Evolutionary conservation across 345 rosid species (phyloP).

Genomic region (Hypericum perforatum): DNA sequence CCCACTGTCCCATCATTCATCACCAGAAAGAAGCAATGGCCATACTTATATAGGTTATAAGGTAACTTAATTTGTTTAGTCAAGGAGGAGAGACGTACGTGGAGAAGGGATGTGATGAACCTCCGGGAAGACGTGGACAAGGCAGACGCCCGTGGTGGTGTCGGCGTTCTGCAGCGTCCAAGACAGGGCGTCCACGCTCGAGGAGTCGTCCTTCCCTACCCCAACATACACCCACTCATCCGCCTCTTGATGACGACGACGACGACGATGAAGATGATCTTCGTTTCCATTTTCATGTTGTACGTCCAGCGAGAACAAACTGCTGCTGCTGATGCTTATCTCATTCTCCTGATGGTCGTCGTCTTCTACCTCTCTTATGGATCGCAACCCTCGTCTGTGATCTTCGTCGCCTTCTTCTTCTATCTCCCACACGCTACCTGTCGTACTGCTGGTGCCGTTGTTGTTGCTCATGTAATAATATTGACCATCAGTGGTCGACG

Average conservation of each 20-base stretch:
- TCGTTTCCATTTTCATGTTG: no score
- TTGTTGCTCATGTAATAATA: not conserved
- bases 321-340: constrained; percentile 4
- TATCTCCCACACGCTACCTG: constrained; percentile 13
- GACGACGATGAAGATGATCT: no score
- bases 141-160: constrained; percentile 30
- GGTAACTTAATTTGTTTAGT: not conserved
- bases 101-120: constrained; percentile 56
- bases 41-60: no score
- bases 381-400: no score
- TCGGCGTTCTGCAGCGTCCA: constrained; percentile 55
- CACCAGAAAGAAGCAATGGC: not conserved
- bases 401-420: constrained; percentile 23
- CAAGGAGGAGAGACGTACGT: constrained; percentile 23
- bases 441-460: not conserved
- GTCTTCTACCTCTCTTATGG: no score
- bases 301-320: constrained; percentile 34
- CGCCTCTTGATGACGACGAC: not conserved
- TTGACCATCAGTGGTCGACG: no score
- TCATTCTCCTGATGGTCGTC: no score
- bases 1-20: constrained; percentile 40
- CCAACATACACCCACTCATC: constrained; percentile 54
- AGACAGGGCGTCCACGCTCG: constrained; percentile 69
- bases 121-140: constrained; percentile 60
- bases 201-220: constrained; percentile 56